Evolutionary conservation across 2,329 filamentous ascomycete species (phyloP).

Genomic region (Penicillium sp.): DNA sequence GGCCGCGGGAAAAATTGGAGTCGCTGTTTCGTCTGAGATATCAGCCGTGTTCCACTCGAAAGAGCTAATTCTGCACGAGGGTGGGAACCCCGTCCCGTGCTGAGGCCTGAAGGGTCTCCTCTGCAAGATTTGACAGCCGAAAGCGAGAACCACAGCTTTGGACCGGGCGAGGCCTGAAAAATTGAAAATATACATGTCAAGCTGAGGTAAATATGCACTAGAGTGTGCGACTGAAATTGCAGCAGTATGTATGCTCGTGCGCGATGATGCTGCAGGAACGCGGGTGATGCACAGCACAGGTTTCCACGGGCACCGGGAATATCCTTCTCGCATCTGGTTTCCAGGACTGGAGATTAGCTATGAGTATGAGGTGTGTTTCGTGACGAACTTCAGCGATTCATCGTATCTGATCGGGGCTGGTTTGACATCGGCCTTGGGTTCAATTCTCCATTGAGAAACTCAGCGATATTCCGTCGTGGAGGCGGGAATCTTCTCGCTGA

Average conservation of each 20-base stretch:
- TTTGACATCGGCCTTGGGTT: slow-evolving; percentile 16
- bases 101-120: neutral
- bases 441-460: slow-evolving; percentile 16
- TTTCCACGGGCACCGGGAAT: neutral
- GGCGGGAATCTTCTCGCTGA: neutral
- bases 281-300: slow-evolving; percentile 4
- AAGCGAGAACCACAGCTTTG: slow-evolving; percentile 2
- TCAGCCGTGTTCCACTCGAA: neutral
- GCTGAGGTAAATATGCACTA: too few species aligned
- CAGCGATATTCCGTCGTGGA: neutral
- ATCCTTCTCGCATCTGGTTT: slow-evolving; percentile 2
- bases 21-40: neutral
- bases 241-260: slow-evolving; percentile 6
- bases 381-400: slow-evolving; percentile 8
- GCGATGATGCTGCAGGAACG: slow-evolving; percentile 14
- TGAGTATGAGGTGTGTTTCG: neutral
- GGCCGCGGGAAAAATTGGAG: neutral
- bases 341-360: slow-evolving; percentile 3
- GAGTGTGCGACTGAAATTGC: neutral
- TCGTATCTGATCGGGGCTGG: neutral
- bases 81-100: slow-evolving; percentile 14
- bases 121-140: slow-evolving; percentile 14
- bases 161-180: slow-evolving; percentile 2
- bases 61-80: slow-evolving; percentile 3
- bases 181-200: neutral